A percentile compares a stretch with the other conserved stretches of the same genome.
Conservation (phyloP, 495 filamentous ascomycete species). For the Talaromyces trachyspermus region DNA sequence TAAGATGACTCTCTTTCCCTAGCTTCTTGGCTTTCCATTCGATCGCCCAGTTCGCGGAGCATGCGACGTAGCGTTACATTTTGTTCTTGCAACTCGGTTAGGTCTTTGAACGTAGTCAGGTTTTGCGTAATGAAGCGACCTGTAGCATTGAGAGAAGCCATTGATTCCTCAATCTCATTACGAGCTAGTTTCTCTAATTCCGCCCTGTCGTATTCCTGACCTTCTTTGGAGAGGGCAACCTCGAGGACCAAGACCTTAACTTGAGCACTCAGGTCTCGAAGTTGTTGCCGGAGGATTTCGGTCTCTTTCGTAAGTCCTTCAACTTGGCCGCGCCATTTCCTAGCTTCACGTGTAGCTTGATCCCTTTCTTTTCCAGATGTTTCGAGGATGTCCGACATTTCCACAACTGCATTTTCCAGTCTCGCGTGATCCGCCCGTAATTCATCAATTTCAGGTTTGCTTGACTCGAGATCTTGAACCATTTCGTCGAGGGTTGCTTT, state of each 20-base stretch:
- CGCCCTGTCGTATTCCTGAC: conserved; percentile 59
- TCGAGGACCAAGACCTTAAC: conserved; percentile 83
- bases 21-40: conserved; percentile 88
- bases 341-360: conserved; percentile 47
- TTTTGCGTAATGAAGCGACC: conserved; percentile 80
- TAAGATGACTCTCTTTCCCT: conserved; percentile 58
- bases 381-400: conserved; percentile 67
- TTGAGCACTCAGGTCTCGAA: conserved; percentile 86
- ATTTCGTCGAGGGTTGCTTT: conserved; percentile 73
- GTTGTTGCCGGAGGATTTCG: conserved; percentile 72
- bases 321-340: conserved; percentile 67
- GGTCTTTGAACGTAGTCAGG: conserved; percentile 72
- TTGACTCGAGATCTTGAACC: conserved; percentile 51
- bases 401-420: conserved; percentile 58
- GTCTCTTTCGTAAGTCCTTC: conserved; percentile 64
- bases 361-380: conserved; percentile 49
- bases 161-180: conserved; percentile 51
- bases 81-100: conserved; percentile 79
- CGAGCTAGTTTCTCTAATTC: conserved; percentile 67
- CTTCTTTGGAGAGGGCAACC: conserved; percentile 69
- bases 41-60: conserved; percentile 72
- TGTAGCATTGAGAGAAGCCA: conserved; percentile 61
- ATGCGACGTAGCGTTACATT: conserved; percentile 76
- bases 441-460: conserved; percentile 56
- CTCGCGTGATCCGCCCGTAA: conserved; percentile 46